These are phyloP conservation scores for Chaetomium cochliodes DNA, from an alignment of 495 filamentous ascomycete genomes.

Conservation along the genomic window DNA sequence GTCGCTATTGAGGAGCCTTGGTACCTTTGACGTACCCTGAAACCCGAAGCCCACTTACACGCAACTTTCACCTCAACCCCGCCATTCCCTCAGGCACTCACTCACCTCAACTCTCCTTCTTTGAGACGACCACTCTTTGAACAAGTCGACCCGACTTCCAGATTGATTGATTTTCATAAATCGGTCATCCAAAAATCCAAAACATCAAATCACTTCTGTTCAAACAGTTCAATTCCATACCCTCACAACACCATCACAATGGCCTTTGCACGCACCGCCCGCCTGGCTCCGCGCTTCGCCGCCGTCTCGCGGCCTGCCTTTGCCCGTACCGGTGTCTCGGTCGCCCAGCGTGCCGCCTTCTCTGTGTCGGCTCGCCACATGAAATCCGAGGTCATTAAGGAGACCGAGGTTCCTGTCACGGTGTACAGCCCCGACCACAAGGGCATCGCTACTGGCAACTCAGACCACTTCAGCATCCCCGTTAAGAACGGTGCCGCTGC, in stretches of 20 bases:
- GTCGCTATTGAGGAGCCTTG: conserved; percentile 43
- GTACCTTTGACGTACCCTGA: conserved; percentile 39
- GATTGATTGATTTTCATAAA: background rate
- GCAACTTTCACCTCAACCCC: background rate
- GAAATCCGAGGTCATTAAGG: conserved; percentile 49
- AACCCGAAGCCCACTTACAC: conserved; percentile 3
- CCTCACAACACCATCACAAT: conserved; percentile 34
- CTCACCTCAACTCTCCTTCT: too few species aligned
- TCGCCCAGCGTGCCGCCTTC: conserved; percentile 39
- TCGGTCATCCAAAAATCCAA: too few species aligned
- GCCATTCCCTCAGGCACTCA: too few species aligned
- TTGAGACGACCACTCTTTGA: too few species aligned
- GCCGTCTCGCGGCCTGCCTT: conserved; percentile 37
- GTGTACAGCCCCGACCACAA: conserved; percentile 47
- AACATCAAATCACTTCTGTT: conserved; percentile 1
- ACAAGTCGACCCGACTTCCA: background rate
- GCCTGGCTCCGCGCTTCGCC: conserved; percentile 36
- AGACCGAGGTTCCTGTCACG: conserved; percentile 52
- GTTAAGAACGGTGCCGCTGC: conserved; percentile 57
- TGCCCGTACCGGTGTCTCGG: conserved; percentile 20
- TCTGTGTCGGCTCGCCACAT: conserved; percentile 39
- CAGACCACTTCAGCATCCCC: conserved; percentile 74
- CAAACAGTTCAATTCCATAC: background rate
- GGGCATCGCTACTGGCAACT: conserved; percentile 44
- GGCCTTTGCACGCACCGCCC: conserved; percentile 42